phyloP scores from a whole-genome alignment of 352 stramenopile species.

The Globisporangium rhizosaccharum region DNA sequence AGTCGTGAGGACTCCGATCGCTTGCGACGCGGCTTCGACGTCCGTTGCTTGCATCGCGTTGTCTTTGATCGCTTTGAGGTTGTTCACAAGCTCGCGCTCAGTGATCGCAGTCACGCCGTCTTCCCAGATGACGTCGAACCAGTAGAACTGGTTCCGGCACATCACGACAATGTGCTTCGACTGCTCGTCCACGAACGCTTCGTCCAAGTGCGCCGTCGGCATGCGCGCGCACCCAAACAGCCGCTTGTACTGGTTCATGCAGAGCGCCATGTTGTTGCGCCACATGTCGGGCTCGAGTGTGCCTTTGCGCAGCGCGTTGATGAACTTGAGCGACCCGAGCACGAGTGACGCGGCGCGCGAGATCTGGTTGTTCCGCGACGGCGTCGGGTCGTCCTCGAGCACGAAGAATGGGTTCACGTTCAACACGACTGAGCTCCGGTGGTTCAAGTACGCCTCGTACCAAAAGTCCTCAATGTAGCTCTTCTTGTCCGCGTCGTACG shows the following conservation, averaged over 20 bases:
- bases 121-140: conserved; percentile 90
- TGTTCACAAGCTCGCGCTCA: conserved; percentile 88
- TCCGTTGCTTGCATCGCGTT: conserved; percentile 68
- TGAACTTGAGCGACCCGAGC: conserved; percentile 91
- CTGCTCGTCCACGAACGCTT: conserved; percentile 76
- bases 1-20: conserved; percentile 91
- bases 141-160: conserved; percentile 94
- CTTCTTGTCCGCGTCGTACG: conserved; percentile 69
- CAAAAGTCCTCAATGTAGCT: conserved; percentile 93
- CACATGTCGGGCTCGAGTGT: conserved; percentile 90
- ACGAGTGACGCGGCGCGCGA: conserved; percentile 85
- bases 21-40: conserved; percentile 50
- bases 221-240: conserved; percentile 89
- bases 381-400: conserved; percentile 87
- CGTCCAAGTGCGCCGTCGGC: conserved; percentile 62
- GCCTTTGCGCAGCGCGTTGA: conserved; percentile 85
- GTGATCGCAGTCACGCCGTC: conserved; percentile 84
- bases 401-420: conserved; percentile 98
- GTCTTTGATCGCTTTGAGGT: conserved; percentile 87
- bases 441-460: conserved; percentile 94
- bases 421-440: conserved; percentile 89
- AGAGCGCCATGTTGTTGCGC: conserved; percentile 81
- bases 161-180: conserved; percentile 92
- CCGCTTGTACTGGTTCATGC: conserved; percentile 95
- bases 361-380: conserved; percentile 87